phyloP scores from a whole-genome alignment of 179 eudicot genomes.

The Beta corolliflora region DNA sequence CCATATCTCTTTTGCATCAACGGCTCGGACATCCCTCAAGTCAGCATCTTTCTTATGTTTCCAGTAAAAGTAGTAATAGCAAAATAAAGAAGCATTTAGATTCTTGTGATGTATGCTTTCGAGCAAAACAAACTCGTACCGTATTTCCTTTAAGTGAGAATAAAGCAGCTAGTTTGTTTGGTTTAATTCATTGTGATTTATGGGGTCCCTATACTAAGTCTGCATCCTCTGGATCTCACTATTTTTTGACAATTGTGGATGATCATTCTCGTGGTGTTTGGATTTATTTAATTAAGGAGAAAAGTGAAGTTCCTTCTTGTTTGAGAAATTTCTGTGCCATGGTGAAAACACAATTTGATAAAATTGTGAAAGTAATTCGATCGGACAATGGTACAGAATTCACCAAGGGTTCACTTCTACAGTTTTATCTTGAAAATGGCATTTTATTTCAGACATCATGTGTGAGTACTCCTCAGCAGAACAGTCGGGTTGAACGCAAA shows the following conservation, averaged over 20 bases:
- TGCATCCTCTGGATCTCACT: not conserved
- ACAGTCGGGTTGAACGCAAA: not conserved
- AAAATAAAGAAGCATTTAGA: not conserved
- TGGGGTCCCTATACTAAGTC: not conserved
- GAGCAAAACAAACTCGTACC: slow-evolving; percentile 13
- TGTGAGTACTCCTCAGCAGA: not conserved
- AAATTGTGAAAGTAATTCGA: not conserved
- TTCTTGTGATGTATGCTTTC: too few species aligned
- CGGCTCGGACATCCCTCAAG: not conserved
- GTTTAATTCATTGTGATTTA: slow-evolving; percentile 13
- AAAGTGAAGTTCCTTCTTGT: not conserved
- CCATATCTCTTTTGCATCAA: not conserved
- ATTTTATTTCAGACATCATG: not conserved
- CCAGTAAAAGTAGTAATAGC: not conserved
- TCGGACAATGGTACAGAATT: not conserved
- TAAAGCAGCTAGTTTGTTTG: not conserved
- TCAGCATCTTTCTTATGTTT: not conserved
- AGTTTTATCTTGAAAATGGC: not conserved
- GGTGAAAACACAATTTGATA: not conserved
- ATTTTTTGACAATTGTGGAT: slow-evolving; percentile 18
- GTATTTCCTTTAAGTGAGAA: too few species aligned
- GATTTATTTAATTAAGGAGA: too few species aligned
- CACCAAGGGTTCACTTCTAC: not conserved
- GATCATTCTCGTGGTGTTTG: too few species aligned
- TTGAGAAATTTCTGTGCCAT: not conserved